Evolutionary conservation across 1,284 basidiomycete species (phyloP).

Genomic region (Takashimella koratensis): DNA sequence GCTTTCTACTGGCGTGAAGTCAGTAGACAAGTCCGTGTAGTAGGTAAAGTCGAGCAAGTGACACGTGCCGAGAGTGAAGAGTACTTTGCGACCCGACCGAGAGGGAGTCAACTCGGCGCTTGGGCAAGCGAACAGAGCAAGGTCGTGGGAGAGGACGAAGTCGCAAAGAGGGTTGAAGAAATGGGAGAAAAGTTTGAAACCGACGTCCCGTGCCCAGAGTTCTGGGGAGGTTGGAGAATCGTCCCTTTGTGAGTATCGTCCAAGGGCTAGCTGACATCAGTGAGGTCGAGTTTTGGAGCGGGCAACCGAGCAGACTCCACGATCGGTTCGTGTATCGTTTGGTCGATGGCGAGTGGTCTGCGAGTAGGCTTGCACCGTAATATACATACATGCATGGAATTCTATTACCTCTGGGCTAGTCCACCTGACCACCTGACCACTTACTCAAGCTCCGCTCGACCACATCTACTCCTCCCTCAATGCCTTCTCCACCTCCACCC

Average conservation of each 20-base stretch:
- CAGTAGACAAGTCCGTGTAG: slow-evolving; percentile 74
- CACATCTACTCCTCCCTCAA: slow-evolving; percentile 26
- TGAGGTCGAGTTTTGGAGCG: slow-evolving; percentile 89
- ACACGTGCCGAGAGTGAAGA: slow-evolving; percentile 65
- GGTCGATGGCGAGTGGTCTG: slow-evolving; percentile 64
- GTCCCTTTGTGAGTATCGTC: slow-evolving; percentile 68
- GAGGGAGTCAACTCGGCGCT: slow-evolving; percentile 82
- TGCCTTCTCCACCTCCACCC: slow-evolving; percentile 57
- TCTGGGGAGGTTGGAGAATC: slow-evolving; percentile 96
- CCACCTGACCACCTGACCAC: too few relatives aligned
- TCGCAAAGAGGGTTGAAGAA: slow-evolving; percentile 62
- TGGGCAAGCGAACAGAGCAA: slow-evolving; percentile 87
- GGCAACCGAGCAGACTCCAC: slow-evolving; percentile 82
- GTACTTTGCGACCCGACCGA: slow-evolving; percentile 80
- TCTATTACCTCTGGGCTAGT: too few relatives aligned
- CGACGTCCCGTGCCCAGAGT: slow-evolving; percentile 74
- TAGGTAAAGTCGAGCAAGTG: slow-evolving; percentile 79
- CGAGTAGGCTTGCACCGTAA: slow-evolving; percentile 70
- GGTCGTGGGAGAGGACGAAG: slow-evolving; percentile 66
- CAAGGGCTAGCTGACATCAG: slow-evolving; percentile 37
- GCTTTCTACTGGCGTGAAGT: slow-evolving; percentile 91
- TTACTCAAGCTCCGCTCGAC: too few relatives aligned
- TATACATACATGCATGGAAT: neutral
- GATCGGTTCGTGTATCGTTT: slow-evolving; percentile 77
- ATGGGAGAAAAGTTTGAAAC: slow-evolving; percentile 60